Conservation (phyloP, 495 filamentous ascomycete genomes). For the Cercophora sp. region DNA sequence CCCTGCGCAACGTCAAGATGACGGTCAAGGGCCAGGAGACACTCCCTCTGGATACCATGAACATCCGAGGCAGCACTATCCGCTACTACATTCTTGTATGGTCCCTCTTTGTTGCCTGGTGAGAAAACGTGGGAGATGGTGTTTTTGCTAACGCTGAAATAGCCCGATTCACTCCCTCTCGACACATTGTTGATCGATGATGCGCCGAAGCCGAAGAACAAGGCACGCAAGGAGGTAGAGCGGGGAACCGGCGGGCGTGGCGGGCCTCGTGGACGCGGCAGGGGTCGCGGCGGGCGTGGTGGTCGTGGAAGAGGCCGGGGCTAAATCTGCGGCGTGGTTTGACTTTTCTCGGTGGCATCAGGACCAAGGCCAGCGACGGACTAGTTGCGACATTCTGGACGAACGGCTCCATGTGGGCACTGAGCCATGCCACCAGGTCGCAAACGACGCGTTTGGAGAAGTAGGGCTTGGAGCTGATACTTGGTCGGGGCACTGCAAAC, state of each 20-base stretch:
- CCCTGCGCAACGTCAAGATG: conserved; percentile 92
- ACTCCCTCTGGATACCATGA: conserved; percentile 88
- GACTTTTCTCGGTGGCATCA: not conserved
- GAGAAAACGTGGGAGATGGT: conserved; percentile 56
- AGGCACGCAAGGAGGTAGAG: conserved; percentile 88
- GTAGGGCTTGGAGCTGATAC: not conserved
- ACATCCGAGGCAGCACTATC: conserved; percentile 88
- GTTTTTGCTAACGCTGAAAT: not conserved
- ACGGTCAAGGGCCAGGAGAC: conserved; percentile 81
- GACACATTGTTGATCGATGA: conserved; percentile 95
- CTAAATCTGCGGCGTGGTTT: not conserved
- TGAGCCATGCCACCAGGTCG: not conserved
- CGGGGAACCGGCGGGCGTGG: conserved; percentile 60
- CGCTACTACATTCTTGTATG: conserved; percentile 62
- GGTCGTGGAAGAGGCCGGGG: conserved; percentile 22
- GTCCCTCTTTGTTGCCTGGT: not conserved
- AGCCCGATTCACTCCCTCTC: conserved; percentile 83
- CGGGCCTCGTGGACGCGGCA: conserved; percentile 53
- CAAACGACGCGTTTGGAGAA: not conserved
- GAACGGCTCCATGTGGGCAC: not conserved
- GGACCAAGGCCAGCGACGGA: not conserved
- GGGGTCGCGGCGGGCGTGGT: conserved; percentile 41
- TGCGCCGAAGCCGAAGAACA: conserved; percentile 97
- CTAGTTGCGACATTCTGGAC: no score
- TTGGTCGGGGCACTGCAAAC: not conserved